Evolutionary conservation across 305 asterid species (phyloP).

Genomic region (Solanum hybrid): DNA sequence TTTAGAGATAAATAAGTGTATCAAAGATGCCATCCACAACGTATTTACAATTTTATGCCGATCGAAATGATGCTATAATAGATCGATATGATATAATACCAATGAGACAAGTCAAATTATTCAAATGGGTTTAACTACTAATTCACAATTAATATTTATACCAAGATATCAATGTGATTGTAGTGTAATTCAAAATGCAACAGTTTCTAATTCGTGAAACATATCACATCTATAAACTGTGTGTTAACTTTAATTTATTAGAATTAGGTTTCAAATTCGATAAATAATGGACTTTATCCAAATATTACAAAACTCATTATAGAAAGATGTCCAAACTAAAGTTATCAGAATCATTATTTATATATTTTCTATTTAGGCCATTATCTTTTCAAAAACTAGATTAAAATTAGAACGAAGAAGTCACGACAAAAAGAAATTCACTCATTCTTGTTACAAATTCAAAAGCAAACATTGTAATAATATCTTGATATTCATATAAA

Average conservation of each 20-base stretch:
- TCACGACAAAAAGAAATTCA: neutral
- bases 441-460: neutral
- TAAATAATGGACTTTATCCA: neutral
- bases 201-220: neutral
- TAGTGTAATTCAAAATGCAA: neutral
- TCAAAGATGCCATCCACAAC: neutral
- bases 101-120: neutral
- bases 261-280: neutral
- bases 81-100: neutral
- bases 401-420: neutral
- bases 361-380: neutral
- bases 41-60: neutral
- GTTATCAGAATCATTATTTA: neutral
- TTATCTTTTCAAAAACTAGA: neutral
- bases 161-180: neutral
- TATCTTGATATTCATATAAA: neutral
- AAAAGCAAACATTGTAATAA: neutral
- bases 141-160: neutral
- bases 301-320: neutral
- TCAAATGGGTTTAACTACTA: neutral
- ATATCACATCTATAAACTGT: neutral
- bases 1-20: neutral
- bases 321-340: neutral
- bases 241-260: too few relatives aligned
- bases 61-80: neutral